A percentile compares a stretch with the other conserved stretches of the same genome.
These are phyloP conservation scores for Saprolegnia parasitica DNA, from an alignment of 352 stramenopile species.

Conservation along the genomic window DNA sequence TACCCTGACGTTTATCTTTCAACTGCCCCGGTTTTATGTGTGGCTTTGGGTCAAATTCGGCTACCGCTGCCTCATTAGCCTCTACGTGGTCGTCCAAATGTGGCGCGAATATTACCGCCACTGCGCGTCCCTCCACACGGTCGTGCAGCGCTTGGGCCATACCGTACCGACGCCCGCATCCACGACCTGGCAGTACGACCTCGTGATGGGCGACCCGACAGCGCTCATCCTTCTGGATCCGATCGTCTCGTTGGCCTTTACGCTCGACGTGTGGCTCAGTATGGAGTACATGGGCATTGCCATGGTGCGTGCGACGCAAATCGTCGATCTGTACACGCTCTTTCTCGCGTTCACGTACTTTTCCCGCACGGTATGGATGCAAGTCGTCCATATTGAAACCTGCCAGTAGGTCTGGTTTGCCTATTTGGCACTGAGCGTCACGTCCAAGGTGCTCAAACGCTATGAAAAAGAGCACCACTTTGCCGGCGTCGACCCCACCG, in stretches of 20 bases:
- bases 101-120: neutral
- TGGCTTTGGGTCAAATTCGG: neutral
- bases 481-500: neutral
- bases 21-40: neutral
- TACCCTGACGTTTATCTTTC: neutral
- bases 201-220: constrained; percentile 2
- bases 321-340: neutral
- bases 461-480: neutral
- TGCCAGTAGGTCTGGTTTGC: neutral
- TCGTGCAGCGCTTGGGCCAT: neutral
- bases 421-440: neutral
- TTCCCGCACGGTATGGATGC: constrained; percentile 17
- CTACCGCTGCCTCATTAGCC: neutral
- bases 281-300: constrained; percentile 22
- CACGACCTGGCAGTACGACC: neutral
- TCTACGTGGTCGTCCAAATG: neutral
- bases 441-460: neutral
- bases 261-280: constrained; percentile 16
- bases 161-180: neutral
- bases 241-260: neutral
- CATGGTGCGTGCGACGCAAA: constrained; percentile 16
- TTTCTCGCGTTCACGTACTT: constrained; percentile 12
- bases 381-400: neutral
- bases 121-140: neutral
- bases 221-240: neutral